Evolutionary conservation across 2,329 filamentous ascomycete species (phyloP), one percentile per base, ranked within the genome.

Genomic region (Helotiales sp.): DNA sequence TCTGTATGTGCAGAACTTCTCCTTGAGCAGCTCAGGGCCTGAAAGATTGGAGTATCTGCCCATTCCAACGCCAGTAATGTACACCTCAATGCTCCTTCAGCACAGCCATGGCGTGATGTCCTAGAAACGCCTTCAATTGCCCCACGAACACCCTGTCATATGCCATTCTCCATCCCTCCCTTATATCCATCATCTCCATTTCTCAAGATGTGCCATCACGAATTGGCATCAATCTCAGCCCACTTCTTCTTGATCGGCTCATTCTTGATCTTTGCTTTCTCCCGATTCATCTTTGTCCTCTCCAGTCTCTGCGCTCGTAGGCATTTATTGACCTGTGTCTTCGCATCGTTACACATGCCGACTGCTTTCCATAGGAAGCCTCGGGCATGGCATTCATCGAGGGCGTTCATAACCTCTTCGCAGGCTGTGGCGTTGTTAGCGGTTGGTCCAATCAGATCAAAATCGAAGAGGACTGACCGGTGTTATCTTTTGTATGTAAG

Each of bases 311-410:
- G 91, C 34, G 82, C 86, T 63, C 90, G 85, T 52, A 99, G 81
- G 72, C 95, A 99, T 70, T 85, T 82, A 75, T 90, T 95, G 67
- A 99, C 90, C 57, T 91, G 80, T 40, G 85, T 81, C 75, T 99
- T 99, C 62, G 89, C 83, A 38, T 87, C 83, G 74, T 91, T 98
- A 83, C 95, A 99, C 79, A 89, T 91, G 56, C 95, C 95, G 61
- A 91, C 78, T 1, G 90, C 87, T 76, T 96, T 97, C 84, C 90
- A 93, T 57, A 99, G 76, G 76, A 99, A 99, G 54, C 95, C 95
- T 59, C 83, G 84, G 30, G 90, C 89, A 72, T 99, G 95, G 78
- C 95, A 99, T 79, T 97, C 91, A 70, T 98, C 95, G 66, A 99
- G 90, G 48, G 90, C 89, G 51, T 81, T 87, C 86, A 98, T 96